Evolutionary conservation across 2,329 filamentous ascomycete species (phyloP), one percentile per base, ranked within the genome.

Genomic region (Colletotrichum sp.): DNA sequence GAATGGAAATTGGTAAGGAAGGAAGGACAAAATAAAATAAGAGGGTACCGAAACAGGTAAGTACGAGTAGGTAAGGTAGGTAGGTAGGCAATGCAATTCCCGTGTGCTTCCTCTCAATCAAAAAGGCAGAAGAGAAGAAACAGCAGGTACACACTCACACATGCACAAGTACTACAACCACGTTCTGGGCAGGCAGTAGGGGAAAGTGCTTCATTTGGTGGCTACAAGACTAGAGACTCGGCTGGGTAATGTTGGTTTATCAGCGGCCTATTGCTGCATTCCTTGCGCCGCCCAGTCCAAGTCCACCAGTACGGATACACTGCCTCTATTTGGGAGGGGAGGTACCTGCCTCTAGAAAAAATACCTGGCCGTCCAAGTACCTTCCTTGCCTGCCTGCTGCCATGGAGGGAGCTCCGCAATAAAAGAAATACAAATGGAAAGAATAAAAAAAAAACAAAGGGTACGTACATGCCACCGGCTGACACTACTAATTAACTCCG

Each of bases 201-300:
- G 30, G 32, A 44, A 55, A 63, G 28, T n/a, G 62, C 72, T 52
- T 75, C 69, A 75, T 72, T 75, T 72, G 62, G 72, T 72, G 69
- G 72, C 72, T 74, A 57, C 60, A 39, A 21, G 30, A 34, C 39
- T 69, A 68, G 28, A 49, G 36, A 60, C 63, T 66, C 26, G 52
- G 36, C 36, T 63, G 55, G 39, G 57, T 24, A 13, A 21, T 12
- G 26, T 66, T 55, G 72, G 34, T 71, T 66, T 55, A 71, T 75
- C 60, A 60, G 68, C 34, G 49, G 16, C 64, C 36, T 52, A 59
- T 32, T 62, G 32, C 30, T 24, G 70, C 63, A 55, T 59, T 60
- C 34, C 52, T 44, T 21, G 16, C 34, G 26, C 44, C n/a, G 32
- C 24, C 13, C 36, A 24, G 18, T 62, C 30, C 60, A 15, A 63